phyloP scores from a whole-genome alignment of 2,329 filamentous ascomycete genomes.

The Polytolypa hystricis region DNA sequence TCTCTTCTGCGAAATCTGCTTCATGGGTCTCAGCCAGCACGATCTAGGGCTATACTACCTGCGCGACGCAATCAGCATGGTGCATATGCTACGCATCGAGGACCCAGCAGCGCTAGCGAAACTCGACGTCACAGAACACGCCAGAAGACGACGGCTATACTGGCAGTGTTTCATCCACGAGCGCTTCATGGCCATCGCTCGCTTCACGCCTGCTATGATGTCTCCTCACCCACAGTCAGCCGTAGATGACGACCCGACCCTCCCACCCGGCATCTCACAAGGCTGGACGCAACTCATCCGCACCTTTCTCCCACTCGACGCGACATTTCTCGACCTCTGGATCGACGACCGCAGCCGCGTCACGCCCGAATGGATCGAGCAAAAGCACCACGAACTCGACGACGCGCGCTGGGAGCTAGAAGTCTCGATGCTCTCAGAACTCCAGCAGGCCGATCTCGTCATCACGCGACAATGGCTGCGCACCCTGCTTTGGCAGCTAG shows the following conservation, averaged over 20 bases:
- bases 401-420: conserved; percentile 28
- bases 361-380: conserved; percentile 34
- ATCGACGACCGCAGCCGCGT: conserved; percentile 28
- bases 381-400: conserved; percentile 35
- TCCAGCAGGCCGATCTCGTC: conserved; percentile 40
- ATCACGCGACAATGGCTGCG: conserved; percentile 41
- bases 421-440: conserved; percentile 28
- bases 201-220: conserved; percentile 37
- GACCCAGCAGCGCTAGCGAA: conserved; percentile 24
- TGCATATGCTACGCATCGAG: conserved; percentile 36
- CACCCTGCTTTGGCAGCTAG: conserved; percentile 40
- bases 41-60: conserved; percentile 42
- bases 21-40: conserved; percentile 38
- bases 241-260: conserved; percentile 31
- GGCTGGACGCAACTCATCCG: conserved; percentile 37
- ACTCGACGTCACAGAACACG: conserved; percentile 27
- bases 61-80: conserved; percentile 38
- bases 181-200: conserved; percentile 43
- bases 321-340: conserved; percentile 36
- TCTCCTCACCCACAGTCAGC: conserved; percentile 29
- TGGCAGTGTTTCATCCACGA: conserved; percentile 49
- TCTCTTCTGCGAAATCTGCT: conserved; percentile 43
- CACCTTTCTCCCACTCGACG: conserved; percentile 35
- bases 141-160: conserved; percentile 40
- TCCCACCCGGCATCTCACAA: conserved; percentile 30